These are phyloP conservation scores for Ogataea degrootiae DNA, from an alignment of 805 yeast species.

Conservation along the genomic window DNA sequence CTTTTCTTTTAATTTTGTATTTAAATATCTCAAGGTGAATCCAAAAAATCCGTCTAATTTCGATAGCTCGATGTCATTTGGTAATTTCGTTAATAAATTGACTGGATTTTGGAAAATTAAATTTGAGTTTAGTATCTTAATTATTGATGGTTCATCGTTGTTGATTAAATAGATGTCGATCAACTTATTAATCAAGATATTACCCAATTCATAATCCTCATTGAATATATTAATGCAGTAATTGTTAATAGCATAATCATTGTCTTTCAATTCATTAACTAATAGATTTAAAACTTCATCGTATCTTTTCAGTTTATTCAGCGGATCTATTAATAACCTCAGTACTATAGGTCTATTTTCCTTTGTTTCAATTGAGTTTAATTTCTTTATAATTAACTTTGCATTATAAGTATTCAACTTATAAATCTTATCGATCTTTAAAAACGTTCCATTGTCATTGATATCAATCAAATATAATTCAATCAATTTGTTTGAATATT, in stretches of 20 bases:
- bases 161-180: slow-evolving; percentile 35
- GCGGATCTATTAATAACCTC: slow-evolving; percentile 51
- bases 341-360: slow-evolving; percentile 17
- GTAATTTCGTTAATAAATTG: slow-evolving; percentile 45
- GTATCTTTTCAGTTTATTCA: slow-evolving; percentile 57
- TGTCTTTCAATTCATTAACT: slow-evolving; percentile 52
- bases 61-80: slow-evolving; percentile 42
- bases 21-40: slow-evolving; percentile 38
- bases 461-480: slow-evolving; percentile 35
- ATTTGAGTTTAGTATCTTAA: slow-evolving; percentile 29
- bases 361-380: slow-evolving; percentile 14
- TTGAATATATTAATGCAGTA: slow-evolving; percentile 52
- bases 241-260: slow-evolving; percentile 45
- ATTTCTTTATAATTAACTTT: slow-evolving; percentile 23
- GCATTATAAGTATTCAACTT: slow-evolving; percentile 35
- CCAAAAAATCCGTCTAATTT: slow-evolving; percentile 41
- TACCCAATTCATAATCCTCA: slow-evolving; percentile 35
- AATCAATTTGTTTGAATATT: slow-evolving; percentile 41
- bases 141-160: slow-evolving; percentile 13
- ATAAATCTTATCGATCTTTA: slow-evolving; percentile 34
- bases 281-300: slow-evolving; percentile 58
- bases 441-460: slow-evolving; percentile 17
- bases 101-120: slow-evolving; percentile 23
- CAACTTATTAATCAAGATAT: slow-evolving; percentile 42
- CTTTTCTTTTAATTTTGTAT: slow-evolving; percentile 35